A percentile compares a stretch with the other conserved stretches of the same genome.
These are phyloP conservation scores for Fraxinus sp. DNA, from an alignment of 305 asterid species.

Conservation along the genomic window DNA sequence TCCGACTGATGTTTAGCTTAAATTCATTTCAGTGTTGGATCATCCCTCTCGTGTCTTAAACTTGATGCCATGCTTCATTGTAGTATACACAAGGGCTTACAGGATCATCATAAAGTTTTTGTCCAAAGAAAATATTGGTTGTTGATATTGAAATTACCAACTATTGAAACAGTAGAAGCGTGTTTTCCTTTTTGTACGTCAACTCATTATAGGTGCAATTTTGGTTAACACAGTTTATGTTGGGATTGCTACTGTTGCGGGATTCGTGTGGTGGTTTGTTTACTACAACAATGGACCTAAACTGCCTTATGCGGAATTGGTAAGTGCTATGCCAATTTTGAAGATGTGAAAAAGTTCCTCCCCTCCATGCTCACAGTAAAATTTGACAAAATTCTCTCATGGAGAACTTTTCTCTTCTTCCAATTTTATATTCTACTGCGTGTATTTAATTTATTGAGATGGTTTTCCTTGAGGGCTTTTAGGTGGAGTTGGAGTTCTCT, in stretches of 20 bases:
- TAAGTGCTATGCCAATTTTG: constrained; percentile 35
- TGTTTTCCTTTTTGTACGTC: constrained; percentile 1
- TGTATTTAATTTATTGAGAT: neutral
- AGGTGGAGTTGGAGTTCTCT: neutral
- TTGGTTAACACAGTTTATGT: constrained; percentile 74
- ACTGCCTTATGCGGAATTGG: constrained; percentile 77
- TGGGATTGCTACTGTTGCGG: constrained; percentile 97
- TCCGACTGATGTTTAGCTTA: neutral
- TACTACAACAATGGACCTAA: constrained; percentile 85
- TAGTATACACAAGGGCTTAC: neutral
- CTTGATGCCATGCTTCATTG: neutral
- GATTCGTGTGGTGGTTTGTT: constrained; percentile 98
- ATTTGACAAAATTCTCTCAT: constrained; percentile 8
- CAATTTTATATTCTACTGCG: neutral
- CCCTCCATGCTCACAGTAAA: constrained; percentile 2
- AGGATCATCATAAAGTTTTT: neutral
- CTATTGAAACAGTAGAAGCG: constrained; percentile 10
- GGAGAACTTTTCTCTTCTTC: constrained; percentile 22
- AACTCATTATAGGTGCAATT: constrained; percentile 24
- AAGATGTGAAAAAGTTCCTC: neutral
- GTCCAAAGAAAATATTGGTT: neutral
- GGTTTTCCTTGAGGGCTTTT: neutral
- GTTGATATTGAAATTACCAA: constrained; percentile 4
- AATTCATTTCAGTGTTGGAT: neutral
- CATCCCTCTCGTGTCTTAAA: neutral